phyloP scores from a whole-genome alignment of 495 filamentous ascomycete genomes.

The Aspergillus leporis region DNA sequence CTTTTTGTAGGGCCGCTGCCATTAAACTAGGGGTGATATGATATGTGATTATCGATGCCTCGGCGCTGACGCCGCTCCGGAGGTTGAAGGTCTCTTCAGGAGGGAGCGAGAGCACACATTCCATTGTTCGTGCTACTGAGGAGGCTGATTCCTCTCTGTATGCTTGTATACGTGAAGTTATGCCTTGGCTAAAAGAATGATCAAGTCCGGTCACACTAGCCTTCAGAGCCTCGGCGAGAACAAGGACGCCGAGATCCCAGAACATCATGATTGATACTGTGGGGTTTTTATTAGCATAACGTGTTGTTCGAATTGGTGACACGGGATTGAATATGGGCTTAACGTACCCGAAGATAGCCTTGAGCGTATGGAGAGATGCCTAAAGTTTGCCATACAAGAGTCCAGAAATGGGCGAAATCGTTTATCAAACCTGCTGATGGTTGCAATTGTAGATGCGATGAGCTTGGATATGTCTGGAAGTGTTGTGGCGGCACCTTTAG shows the following conservation, averaged over 20 bases:
- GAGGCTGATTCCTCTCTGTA: background rate
- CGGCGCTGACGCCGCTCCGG: constrained; percentile 18
- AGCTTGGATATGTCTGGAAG: background rate
- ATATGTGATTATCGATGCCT: background rate
- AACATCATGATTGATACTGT: constrained; percentile 21
- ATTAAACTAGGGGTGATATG: constrained; percentile 28
- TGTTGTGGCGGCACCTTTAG: background rate
- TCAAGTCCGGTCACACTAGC: constrained; percentile 1
- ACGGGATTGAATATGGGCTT: background rate
- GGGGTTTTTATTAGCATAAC: background rate
- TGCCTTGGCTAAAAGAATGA: too few species aligned
- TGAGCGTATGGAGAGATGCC: constrained; percentile 18
- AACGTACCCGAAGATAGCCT: constrained; percentile 23
- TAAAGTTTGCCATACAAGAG: constrained; percentile 14
- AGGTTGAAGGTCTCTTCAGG: constrained; percentile 23
- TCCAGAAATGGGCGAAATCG: constrained; percentile 19
- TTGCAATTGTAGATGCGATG: background rate
- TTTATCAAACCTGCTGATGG: constrained; percentile 7
- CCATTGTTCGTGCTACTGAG: background rate
- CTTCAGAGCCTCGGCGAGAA: constrained; percentile 16
- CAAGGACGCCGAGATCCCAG: constrained; percentile 24
- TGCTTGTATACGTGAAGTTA: background rate
- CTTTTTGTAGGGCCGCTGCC: constrained; percentile 20
- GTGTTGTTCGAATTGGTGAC: background rate
- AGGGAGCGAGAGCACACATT: background rate